These are phyloP conservation scores for Coemansia sp. DNA, from an alignment of 192 early-diverging fungal genomes.

Conservation along the genomic window DNA sequence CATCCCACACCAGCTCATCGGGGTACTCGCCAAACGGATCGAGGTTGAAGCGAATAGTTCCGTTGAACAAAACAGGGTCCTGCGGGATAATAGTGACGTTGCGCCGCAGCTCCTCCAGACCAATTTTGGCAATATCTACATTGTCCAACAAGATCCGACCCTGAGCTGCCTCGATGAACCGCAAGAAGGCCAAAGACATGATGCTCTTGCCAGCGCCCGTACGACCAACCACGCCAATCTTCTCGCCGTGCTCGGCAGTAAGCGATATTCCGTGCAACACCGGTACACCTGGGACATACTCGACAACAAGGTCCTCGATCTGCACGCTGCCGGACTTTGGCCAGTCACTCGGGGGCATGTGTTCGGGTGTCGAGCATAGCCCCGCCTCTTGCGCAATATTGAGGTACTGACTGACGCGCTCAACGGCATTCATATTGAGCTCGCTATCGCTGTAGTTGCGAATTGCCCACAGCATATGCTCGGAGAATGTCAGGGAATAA, in stretches of 20 bases:
- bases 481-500: slow-evolving; percentile 83
- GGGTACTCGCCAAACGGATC: slow-evolving; percentile 84
- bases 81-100: slow-evolving; percentile 90
- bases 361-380: slow-evolving; percentile 56
- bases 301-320: slow-evolving; percentile 69
- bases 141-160: slow-evolving; percentile 75
- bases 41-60: slow-evolving; percentile 83
- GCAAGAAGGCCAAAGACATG: slow-evolving; percentile 69
- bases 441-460: slow-evolving; percentile 77
- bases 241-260: slow-evolving; percentile 66
- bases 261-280: slow-evolving; percentile 79
- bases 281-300: slow-evolving; percentile 75
- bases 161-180: slow-evolving; percentile 68
- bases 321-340: slow-evolving; percentile 70
- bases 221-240: slow-evolving; percentile 89
- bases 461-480: slow-evolving; percentile 77
- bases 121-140: slow-evolving; percentile 72
- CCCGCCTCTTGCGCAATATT: slow-evolving; percentile 82
- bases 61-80: slow-evolving; percentile 82
- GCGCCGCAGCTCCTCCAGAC: slow-evolving; percentile 78
- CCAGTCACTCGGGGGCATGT: slow-evolving; percentile 61
- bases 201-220: slow-evolving; percentile 83
- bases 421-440: slow-evolving; percentile 84
- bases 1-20: slow-evolving; percentile 77
- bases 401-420: slow-evolving; percentile 83